phyloP scores from a whole-genome alignment of 352 stramenopile species.

The Globisporangium takayamanum region DNA sequence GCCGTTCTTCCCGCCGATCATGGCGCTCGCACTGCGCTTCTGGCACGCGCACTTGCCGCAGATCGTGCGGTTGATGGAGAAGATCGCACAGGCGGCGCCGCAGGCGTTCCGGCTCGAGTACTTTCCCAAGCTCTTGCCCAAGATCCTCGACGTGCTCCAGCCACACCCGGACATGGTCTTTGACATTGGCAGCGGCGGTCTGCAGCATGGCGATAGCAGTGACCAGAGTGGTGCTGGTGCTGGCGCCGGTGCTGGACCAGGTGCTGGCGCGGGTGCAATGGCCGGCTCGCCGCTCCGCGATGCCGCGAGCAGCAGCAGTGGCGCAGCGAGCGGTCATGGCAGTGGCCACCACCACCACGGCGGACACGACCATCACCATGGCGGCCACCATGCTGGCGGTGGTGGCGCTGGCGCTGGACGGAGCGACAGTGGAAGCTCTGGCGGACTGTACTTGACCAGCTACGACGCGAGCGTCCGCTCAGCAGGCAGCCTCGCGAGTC shows the following conservation, averaged over 20 bases:
- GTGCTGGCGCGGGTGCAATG: not conserved
- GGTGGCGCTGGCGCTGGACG: not conserved
- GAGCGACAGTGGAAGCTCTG: not conserved
- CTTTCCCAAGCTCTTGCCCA: slow-evolving; percentile 84
- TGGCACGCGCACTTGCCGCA: slow-evolving; percentile 95
- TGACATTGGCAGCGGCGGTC: slow-evolving; percentile 35
- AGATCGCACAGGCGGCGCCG: slow-evolving; percentile 67
- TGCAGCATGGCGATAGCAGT: slow-evolving; percentile 16
- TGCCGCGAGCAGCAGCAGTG: not conserved
- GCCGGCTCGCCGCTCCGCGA: slow-evolving; percentile 5
- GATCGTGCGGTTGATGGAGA: slow-evolving; percentile 94
- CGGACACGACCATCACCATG: slow-evolving; percentile 16
- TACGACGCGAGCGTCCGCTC: not conserved
- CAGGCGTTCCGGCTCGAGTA: slow-evolving; percentile 82
- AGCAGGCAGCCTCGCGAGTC: no score
- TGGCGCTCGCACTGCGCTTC: slow-evolving; percentile 94
- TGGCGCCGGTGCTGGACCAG: slow-evolving; percentile 7
- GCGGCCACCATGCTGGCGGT: not conserved
- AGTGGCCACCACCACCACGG: slow-evolving; percentile 13
- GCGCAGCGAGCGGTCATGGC: not conserved
- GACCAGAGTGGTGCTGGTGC: slow-evolving; percentile 16
- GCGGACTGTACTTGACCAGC: not conserved
- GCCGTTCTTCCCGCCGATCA: slow-evolving; percentile 95
- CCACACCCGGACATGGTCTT: slow-evolving; percentile 61
- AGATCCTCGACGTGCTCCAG: slow-evolving; percentile 83